These are phyloP conservation scores for Chaetothyriales sp. DNA, from an alignment of 2,329 filamentous ascomycete genomes.

Conservation along the genomic window DNA sequence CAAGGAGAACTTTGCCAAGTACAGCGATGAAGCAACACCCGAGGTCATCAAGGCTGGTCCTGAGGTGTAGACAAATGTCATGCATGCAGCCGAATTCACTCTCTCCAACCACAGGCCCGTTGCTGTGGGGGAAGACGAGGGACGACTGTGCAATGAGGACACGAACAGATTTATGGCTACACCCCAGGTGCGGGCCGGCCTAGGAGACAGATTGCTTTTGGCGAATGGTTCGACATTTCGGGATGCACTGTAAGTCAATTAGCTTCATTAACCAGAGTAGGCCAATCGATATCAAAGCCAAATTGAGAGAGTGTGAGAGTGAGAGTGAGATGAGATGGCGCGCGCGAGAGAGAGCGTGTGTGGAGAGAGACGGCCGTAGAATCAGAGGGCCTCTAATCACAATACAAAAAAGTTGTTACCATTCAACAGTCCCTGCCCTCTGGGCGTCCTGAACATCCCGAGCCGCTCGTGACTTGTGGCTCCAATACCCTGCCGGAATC, in stretches of 20 bases:
- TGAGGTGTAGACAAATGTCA: conserved; percentile 16
- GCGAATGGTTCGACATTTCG: background rate
- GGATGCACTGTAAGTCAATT: background rate
- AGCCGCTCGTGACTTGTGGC: too few species aligned
- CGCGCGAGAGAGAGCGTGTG: too few species aligned
- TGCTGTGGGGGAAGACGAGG: background rate
- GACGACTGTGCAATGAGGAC: background rate
- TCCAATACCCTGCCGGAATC: too few species aligned
- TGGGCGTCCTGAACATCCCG: too few species aligned
- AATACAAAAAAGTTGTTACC: too few species aligned
- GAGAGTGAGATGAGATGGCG: too few species aligned
- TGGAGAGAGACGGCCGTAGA: too few species aligned
- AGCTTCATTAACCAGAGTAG: background rate
- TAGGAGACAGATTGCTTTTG: background rate
- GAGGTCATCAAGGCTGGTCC: conserved; percentile 51
- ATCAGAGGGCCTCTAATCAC: too few species aligned
- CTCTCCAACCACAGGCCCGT: background rate
- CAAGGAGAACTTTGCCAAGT: conserved; percentile 96
- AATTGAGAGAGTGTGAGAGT: too few species aligned
- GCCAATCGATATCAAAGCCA: background rate
- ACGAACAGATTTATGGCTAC: background rate
- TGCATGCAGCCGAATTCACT: background rate
- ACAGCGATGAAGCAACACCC: conserved; percentile 64
- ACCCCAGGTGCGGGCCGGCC: background rate
- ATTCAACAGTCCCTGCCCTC: too few species aligned